A percentile compares a stretch with the other conserved stretches of the same genome.
Evolutionary conservation across 306 rosid genomes (phyloP).

Genomic region (Fagus sylvatica): DNA sequence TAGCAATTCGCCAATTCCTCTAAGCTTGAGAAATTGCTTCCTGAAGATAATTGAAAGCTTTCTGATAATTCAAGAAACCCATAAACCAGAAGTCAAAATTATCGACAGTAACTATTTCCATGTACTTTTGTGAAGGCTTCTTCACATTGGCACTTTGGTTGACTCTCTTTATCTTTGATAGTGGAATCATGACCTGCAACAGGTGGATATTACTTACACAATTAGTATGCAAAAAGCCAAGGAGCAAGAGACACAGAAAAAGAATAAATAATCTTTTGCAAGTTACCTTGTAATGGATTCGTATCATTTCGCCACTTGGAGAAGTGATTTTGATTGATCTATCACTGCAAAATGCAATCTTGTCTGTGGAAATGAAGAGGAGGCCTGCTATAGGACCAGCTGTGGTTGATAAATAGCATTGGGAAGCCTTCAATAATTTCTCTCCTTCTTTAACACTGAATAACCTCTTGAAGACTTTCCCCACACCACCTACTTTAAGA

Average conservation of each 20-base stretch:
- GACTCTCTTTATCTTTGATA: constrained; percentile 38
- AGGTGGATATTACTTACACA: background rate
- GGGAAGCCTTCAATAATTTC: constrained; percentile 61
- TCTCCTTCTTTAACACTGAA: constrained; percentile 60
- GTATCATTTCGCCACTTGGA: constrained; percentile 42
- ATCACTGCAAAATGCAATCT: constrained; percentile 74
- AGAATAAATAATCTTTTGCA: background rate
- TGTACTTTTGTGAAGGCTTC: constrained; percentile 57
- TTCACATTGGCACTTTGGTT: constrained; percentile 43
- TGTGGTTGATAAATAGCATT: constrained; percentile 76
- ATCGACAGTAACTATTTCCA: constrained; percentile 56
- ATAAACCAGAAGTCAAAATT: constrained; percentile 65
- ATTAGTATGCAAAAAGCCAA: constrained; percentile 1
- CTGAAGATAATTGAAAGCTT: constrained; percentile 40
- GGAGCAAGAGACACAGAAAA: background rate
- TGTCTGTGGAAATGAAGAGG: constrained; percentile 74
- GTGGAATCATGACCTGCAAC: constrained; percentile 51
- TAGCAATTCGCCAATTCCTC: background rate
- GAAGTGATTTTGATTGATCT: constrained; percentile 58
- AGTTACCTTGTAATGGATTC: constrained; percentile 50
- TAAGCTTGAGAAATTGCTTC: constrained; percentile 35
- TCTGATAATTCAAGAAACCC: constrained; percentile 61
- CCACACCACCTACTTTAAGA: constrained; percentile 64
- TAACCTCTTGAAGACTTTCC: constrained; percentile 53
- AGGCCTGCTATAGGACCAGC: constrained; percentile 82